A percentile compares a stretch with the other conserved stretches of the same genome.
Conservation (phyloP, 1,139 yeast species). For the Yamadazyma conglobata region DNA sequence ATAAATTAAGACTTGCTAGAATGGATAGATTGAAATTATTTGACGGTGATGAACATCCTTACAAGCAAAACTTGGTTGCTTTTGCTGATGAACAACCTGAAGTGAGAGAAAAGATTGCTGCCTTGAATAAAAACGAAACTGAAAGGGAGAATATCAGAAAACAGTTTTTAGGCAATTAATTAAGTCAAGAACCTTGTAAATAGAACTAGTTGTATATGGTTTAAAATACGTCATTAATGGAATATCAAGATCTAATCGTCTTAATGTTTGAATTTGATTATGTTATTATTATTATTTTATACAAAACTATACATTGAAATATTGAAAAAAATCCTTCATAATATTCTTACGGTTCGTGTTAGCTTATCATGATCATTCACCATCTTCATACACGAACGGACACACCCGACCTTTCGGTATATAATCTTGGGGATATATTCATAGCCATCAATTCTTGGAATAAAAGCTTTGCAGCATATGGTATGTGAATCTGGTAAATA, state of each 20-base stretch:
- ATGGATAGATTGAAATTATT: constrained; percentile 79
- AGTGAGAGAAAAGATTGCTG: constrained; percentile 39
- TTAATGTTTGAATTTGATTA: constrained; percentile 2
- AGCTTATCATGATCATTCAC: neutral
- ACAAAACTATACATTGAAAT: constrained; percentile 10
- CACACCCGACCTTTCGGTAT: constrained; percentile 58
- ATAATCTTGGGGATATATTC: constrained; percentile 88
- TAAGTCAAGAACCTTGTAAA: constrained; percentile 10
- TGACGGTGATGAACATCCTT: constrained; percentile 89
- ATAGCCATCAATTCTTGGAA: constrained; percentile 99
- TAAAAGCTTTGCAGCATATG: constrained; percentile 92
- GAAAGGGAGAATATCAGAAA: constrained; percentile 33
- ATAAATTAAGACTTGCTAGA: constrained; percentile 74
- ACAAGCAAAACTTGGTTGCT: constrained; percentile 76
- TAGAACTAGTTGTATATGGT: constrained; percentile 6
- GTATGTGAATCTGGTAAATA: constrained; percentile 94
- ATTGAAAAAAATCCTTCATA: no score
- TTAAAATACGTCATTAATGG: constrained; percentile 1
- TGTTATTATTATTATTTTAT: constrained; percentile 6
- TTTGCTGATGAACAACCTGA: constrained; percentile 76
- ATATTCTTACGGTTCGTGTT: no score
- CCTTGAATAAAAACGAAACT: constrained; percentile 37
- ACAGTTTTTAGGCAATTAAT: constrained; percentile 28
- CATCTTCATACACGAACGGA: constrained; percentile 35
- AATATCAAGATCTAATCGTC: no score